phyloP scores from a whole-genome alignment of 1,139 yeast genomes.

The Kodamaea ohmeri region DNA sequence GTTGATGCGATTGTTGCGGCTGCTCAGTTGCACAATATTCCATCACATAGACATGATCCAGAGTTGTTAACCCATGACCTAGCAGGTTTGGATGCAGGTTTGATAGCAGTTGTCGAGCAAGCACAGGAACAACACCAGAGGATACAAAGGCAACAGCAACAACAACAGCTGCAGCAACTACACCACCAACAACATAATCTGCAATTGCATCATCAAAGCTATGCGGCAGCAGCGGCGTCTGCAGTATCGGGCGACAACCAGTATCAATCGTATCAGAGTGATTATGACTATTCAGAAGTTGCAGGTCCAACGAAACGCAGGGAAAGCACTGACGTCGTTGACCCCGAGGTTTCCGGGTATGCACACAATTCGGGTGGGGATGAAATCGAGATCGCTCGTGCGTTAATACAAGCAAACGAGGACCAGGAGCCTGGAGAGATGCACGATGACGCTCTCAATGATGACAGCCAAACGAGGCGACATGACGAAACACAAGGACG shows the following conservation, averaged over 20 bases:
- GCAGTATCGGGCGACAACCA: constrained; percentile 29
- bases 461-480: constrained; percentile 4
- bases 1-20: constrained; percentile 39
- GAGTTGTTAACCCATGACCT: constrained; percentile 38
- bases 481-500: neutral
- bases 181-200: constrained; percentile 13
- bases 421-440: constrained; percentile 21
- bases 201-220: constrained; percentile 21
- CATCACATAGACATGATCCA: constrained; percentile 30
- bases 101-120: constrained; percentile 67
- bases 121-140: constrained; percentile 37
- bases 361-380: constrained; percentile 48
- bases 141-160: constrained; percentile 11
- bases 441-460: constrained; percentile 3
- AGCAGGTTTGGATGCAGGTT: constrained; percentile 48
- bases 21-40: constrained; percentile 33
- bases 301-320: constrained; percentile 12
- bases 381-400: constrained; percentile 66
- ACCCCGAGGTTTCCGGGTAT: constrained; percentile 57
- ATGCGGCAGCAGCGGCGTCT: constrained; percentile 46
- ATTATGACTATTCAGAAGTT: constrained; percentile 19
- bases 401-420: constrained; percentile 60
- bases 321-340: constrained; percentile 37
- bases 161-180: constrained; percentile 12
- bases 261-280: constrained; percentile 22